Evolutionary conservation across 495 filamentous ascomycete species (phyloP).

Genomic region (Penicillium longicatenatum): DNA sequence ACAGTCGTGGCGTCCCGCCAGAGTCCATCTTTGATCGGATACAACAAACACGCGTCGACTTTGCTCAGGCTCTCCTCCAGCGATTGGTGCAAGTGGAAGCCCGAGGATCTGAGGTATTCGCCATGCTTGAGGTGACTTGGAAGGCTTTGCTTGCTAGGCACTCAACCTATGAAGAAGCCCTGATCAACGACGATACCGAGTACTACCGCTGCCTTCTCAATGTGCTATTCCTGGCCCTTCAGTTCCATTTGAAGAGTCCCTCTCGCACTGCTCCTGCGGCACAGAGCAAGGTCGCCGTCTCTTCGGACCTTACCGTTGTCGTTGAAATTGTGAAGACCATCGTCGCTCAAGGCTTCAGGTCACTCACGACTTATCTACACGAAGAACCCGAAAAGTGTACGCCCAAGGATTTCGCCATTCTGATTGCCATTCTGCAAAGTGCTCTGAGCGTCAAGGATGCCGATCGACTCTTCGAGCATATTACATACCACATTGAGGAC

Average conservation of each 20-base stretch:
- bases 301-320: conserved; percentile 52
- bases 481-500: conserved; percentile 65
- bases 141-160: conserved; percentile 63
- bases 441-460: conserved; percentile 64
- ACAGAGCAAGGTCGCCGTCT: conserved; percentile 39
- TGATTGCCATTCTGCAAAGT: conserved; percentile 87
- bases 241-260: conserved; percentile 52
- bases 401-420: conserved; percentile 75
- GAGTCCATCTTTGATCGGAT: conserved; percentile 74
- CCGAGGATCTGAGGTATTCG: conserved; percentile 59
- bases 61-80: conserved; percentile 76
- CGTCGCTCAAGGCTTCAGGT: conserved; percentile 79
- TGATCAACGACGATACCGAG: conserved; percentile 60
- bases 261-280: conserved; percentile 32
- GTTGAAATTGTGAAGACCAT: conserved; percentile 74
- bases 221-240: conserved; percentile 80
- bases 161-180: conserved; percentile 63
- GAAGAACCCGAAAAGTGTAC: conserved; percentile 53
- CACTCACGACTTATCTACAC: conserved; percentile 74
- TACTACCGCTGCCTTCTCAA: conserved; percentile 84
- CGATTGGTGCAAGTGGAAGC: conserved; percentile 66
- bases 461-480: conserved; percentile 54
- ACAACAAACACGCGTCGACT: conserved; percentile 68
- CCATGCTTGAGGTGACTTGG: conserved; percentile 67
- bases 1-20: conserved; percentile 63